phyloP scores from a whole-genome alignment of 352 stramenopile species.

The Phytopythium chamaehyphon region DNA sequence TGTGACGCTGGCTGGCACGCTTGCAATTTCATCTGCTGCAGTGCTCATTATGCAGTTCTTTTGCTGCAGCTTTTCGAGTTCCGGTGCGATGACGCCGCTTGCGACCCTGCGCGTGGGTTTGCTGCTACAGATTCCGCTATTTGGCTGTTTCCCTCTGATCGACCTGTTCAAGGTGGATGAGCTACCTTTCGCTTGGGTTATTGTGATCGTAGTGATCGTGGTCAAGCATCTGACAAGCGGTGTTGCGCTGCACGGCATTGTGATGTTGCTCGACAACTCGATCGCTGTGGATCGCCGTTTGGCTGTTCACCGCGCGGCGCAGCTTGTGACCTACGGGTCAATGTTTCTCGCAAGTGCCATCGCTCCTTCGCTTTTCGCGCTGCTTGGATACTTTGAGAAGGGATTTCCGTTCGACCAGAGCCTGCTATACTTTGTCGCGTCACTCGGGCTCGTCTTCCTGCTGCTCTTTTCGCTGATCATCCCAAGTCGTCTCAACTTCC shows the following conservation, averaged over 20 bases:
- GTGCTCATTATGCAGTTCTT: slow-evolving; percentile 52
- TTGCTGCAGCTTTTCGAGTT: slow-evolving; percentile 45
- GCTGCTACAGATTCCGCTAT: slow-evolving; percentile 69
- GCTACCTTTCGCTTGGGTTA: slow-evolving; percentile 49
- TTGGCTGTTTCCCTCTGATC: slow-evolving; percentile 67
- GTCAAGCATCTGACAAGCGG: slow-evolving; percentile 60
- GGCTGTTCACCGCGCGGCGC: slow-evolving; percentile 58
- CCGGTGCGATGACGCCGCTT: slow-evolving; percentile 70
- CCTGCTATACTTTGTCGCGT: slow-evolving; percentile 72
- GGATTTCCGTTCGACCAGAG: slow-evolving; percentile 78
- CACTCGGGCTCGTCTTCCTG: slow-evolving; percentile 58
- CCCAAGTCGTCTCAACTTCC: slow-evolving; percentile 78
- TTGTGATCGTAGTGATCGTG: slow-evolving; percentile 55
- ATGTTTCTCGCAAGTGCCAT: slow-evolving; percentile 50
- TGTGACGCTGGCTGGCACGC: slow-evolving; percentile 44
- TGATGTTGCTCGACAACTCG: slow-evolving; percentile 74
- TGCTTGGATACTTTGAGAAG: slow-evolving; percentile 74
- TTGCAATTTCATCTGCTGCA: slow-evolving; percentile 45
- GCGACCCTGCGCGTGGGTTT: slow-evolving; percentile 70
- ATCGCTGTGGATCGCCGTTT: slow-evolving; percentile 68
- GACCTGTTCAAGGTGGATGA: slow-evolving; percentile 68
- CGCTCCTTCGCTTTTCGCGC: slow-evolving; percentile 55
- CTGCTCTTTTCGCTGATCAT: slow-evolving; percentile 77
- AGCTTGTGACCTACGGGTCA: slow-evolving; percentile 54
- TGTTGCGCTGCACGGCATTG: slow-evolving; percentile 60